Conservation (phyloP, 1,284 basidiomycete species). For the Ustilago vetiveriae region DNA sequence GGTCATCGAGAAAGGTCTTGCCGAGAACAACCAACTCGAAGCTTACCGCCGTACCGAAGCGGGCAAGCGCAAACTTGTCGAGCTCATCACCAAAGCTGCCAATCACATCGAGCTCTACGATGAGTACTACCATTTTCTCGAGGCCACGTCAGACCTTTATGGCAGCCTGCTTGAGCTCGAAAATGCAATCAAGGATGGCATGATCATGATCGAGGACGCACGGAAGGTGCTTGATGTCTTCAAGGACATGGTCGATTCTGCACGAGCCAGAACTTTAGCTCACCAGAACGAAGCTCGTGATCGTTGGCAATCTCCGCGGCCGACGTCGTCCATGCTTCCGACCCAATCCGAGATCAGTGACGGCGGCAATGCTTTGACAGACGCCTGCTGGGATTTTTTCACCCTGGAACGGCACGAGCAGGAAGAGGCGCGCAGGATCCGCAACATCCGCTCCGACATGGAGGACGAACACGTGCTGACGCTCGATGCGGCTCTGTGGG, state of each 20-base stretch:
- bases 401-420: conserved; percentile 12
- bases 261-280: neutral
- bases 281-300: too few species aligned
- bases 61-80: conserved; percentile 9
- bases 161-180: neutral
- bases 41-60: conserved; percentile 9
- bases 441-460: conserved; percentile 8
- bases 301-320: too few species aligned
- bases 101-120: conserved; percentile 23
- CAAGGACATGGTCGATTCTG: neutral
- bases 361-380: conserved; percentile 9
- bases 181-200: neutral
- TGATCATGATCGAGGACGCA: too few species aligned
- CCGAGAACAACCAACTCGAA: conserved; percentile 5
- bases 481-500: conserved; percentile 52
- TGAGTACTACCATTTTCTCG: conserved; percentile 11
- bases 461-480: conserved; percentile 26
- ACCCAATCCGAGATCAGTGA: neutral
- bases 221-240: too few species aligned
- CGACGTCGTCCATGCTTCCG: too few species aligned
- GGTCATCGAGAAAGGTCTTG: conserved; percentile 29
- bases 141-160: neutral
- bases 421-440: neutral
- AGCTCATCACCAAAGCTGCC: conserved; percentile 5
- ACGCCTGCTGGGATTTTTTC: conserved; percentile 16